Base-by-base conservation (phyloP, 306 rosid genomes). In the Fragaria iinumae region DNA sequence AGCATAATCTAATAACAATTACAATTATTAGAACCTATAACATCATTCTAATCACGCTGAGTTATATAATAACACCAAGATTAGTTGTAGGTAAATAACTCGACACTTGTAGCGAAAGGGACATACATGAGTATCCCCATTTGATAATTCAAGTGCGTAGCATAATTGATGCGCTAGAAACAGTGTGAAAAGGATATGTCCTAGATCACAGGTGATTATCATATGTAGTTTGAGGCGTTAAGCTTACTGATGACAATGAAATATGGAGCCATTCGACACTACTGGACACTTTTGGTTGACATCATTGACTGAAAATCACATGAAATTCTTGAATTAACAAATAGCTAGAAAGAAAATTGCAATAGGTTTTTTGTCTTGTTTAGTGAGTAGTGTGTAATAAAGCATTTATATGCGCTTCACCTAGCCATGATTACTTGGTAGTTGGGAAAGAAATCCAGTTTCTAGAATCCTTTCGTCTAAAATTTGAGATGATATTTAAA, bases 151-250 rank as follows among this genome's bases (percentile, higher is more conserved):
- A 59, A 41, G 6, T 53, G 27, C 41, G 43, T 14, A 41, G 44
- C 77, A 45, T 44, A 7, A 74, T 74, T 44, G 21, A 43, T 44
- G 21, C 47, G 70, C 70, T 25, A 74, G 47, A 62, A 74, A 62
- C 78, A 3, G 59, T 44, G 70, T 27, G 78, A 62, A 74, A 74
- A 45, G 23, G 78, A 74, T 60, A 13, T 45, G 34, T 74, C 70
- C 78, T 43, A 74, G 78, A 29, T 45, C 13, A 44, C 59, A 44
- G 78, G 78, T 45, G 70, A 62, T 44, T 74, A 74, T 74, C 21
- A 62, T 43, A 74, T 27, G 69, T 18, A 27, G 34, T 74, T 74
- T 18, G 21, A 21, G 32, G 59, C 10, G n/a, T 60, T 17, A 45
- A 11, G 41, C 43, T 48, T 9, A 73, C 1, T 48, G 11, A 43